Base-by-base conservation (phyloP, 305 asterid species). In the Fraxinus albicans region DNA sequence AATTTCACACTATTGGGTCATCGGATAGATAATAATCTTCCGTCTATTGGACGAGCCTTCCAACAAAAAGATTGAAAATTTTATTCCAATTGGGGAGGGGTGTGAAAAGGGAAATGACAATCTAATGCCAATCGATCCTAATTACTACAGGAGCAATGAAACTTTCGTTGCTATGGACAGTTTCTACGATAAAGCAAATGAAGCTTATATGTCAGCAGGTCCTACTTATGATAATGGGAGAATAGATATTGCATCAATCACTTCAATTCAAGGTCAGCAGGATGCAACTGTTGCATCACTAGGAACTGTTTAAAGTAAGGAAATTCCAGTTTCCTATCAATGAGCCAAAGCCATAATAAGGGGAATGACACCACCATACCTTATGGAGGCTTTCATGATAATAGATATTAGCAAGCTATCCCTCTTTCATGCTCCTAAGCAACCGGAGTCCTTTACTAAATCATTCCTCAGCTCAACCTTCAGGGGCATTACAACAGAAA, bases 311-410 rank as follows among this genome's bases (percentile, higher is more conserved):
- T 86, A 77, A 84, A 82, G 29, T 76, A 70, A 79, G 93, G 89
- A 72, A 85, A 83, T 82, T 83, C 89, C 13, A 88, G 86, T 77
- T 53, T 86, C 67, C 77, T 86, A 21, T 81, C 93, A 23, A 82
- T 84, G 86, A 85, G 84, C 63, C 91, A 84, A 35, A 89, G 82
- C 75, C 73, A 76, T 76, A 65, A 76, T 73, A 85, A 82, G 78
- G 85, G 89, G 70, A 86, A 85, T 86, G 86, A 81, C 77, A 84
- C 87, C 76, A 86, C 89, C 75, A 86, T 89, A 81, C 85, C 93
- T 75, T 90, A 91, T 77, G 93, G 91, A 73, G 91, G 82, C 65
- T 55, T 55, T 55, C 65, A n/a, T n/a, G 82, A 85, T 70, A 73
- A 82, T 75, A 79, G n/a, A n/a, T 60, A 4, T 89, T 73, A 72